Base-by-base conservation (phyloP, 148 eudicot genomes). In the Vaccinium macrocarpon region DNA sequence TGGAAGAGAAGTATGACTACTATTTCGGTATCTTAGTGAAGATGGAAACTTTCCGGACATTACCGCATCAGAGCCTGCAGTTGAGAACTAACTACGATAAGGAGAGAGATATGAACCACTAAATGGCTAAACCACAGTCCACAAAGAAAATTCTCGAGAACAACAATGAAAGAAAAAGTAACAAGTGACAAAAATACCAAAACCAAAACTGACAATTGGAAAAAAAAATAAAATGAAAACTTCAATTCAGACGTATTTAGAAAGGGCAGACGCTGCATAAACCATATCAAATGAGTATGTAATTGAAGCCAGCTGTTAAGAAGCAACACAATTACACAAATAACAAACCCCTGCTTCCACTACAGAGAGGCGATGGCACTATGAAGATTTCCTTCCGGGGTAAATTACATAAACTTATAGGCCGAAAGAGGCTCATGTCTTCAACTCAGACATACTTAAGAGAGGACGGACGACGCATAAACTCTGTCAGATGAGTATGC, bases 31-130 rank as follows among this genome's bases (percentile, higher is more conserved):
- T 35, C 25, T 35, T 79, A 32, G 21, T 55, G 66, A 29, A 79
- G 81, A 50, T 8, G 49, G 81, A 32, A 79, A 38, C 66, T 79
- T 79, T 55, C 66, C 81, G 8, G 81, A 79, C 81, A 79, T 79
- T 53, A 55, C 49, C 15, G 21, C 64, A 55, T 79, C 48, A 79
- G 46, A 53, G 66, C 81, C 81, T 79, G 81, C 81, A 79, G 81
- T 55, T 55, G 15, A 78, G 21, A 32, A 32, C 56, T 52, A 1
- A 53, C 0, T 77, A 51, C 13, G 1, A 77, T n/a, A 75, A 46
- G 78, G 53, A 75, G 29, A 48, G 21, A 49, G 16, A 46, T 27
- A 51, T 2, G 35, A 23, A 55, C 49, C 81, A 78, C 56, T 12
- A 52, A 72, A 35, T 0, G 7, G n/a, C 8, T 6, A 18, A 42